Evolutionary conservation across 2,329 filamentous ascomycete species (phyloP).

Genomic region (Botrytis sinoallii): DNA sequence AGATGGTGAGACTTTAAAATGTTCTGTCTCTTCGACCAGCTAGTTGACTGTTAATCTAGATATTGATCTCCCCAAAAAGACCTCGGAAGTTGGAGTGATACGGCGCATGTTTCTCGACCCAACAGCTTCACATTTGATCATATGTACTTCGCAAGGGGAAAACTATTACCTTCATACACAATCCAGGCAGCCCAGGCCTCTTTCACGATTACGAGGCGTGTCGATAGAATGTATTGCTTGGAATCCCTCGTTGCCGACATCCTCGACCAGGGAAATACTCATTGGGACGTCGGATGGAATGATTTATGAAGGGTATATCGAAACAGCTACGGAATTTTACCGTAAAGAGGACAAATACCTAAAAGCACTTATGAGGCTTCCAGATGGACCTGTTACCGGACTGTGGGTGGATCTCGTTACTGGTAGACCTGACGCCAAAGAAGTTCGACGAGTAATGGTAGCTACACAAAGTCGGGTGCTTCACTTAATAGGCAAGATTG

Average conservation of each 20-base stretch:
- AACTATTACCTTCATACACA: conserved; percentile 98
- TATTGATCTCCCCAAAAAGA: conserved; percentile 93
- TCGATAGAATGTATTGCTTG: conserved; percentile 87
- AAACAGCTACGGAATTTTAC: conserved; percentile 93
- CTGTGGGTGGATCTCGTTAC: conserved; percentile 75
- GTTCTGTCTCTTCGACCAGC: neutral
- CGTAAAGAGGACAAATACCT: conserved; percentile 91
- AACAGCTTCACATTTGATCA: conserved; percentile 88
- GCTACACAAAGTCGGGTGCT: conserved; percentile 75
- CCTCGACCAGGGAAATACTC: conserved; percentile 90
- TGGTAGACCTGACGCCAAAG: conserved; percentile 52
- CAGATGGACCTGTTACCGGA: conserved; percentile 80
- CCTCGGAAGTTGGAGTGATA: conserved; percentile 87
- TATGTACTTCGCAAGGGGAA: conserved; percentile 87
- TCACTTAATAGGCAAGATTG: conserved; percentile 77
- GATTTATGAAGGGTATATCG: conserved; percentile 92
- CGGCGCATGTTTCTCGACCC: conserved; percentile 96
- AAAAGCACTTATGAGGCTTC: conserved; percentile 76
- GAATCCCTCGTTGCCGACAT: conserved; percentile 90
- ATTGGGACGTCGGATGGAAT: conserved; percentile 90
- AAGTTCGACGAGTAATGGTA: conserved; percentile 74
- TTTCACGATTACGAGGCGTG: conserved; percentile 81
- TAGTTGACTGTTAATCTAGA: conserved; percentile 52
- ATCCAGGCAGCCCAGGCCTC: conserved; percentile 78
- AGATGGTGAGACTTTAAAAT: conserved; percentile 58